A percentile compares a stretch with the other conserved stretches of the same genome.
Evolutionary conservation across 352 stramenopile genomes (phyloP).

Genomic region (Globisporangium cylindrosporum): DNA sequence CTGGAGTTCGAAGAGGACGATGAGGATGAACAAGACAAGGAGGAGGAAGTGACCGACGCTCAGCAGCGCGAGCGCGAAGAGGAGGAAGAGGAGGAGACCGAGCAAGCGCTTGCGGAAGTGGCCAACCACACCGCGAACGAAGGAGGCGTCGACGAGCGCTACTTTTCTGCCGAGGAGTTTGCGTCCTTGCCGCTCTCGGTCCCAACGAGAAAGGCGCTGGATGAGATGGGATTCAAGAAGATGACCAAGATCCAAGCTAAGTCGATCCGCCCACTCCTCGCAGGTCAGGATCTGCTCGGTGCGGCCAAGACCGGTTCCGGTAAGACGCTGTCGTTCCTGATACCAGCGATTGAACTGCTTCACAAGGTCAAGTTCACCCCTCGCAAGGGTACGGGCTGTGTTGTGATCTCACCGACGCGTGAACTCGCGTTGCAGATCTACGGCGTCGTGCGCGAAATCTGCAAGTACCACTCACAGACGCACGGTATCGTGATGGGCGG

Average conservation of each 20-base stretch:
- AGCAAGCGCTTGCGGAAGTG: constrained; percentile 52
- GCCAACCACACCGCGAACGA: constrained; percentile 31
- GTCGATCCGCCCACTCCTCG: constrained; percentile 94
- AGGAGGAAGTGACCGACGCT: constrained; percentile 17
- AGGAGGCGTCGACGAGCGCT: constrained; percentile 62
- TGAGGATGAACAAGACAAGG: constrained; percentile 30
- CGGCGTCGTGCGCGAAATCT: constrained; percentile 95
- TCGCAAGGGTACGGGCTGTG: constrained; percentile 95
- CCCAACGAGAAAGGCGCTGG: constrained; percentile 86
- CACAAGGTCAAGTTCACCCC: constrained; percentile 95
- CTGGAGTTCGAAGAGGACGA: constrained; percentile 27
- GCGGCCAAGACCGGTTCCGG: constrained; percentile 97
- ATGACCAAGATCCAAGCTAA: constrained; percentile 98
- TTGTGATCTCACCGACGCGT: constrained; percentile 97
- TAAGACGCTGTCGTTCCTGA: constrained; percentile 99
- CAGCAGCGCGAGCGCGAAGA: constrained; percentile 23
- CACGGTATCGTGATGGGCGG: constrained; percentile 98
- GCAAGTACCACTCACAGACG: constrained; percentile 94
- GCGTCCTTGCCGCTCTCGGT: constrained; percentile 90
- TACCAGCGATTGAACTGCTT: constrained; percentile 97
- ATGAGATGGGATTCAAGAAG: constrained; percentile 89
- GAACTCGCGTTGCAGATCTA: constrained; percentile 99
- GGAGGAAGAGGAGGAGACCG: constrained; percentile 54
- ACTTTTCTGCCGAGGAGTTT: constrained; percentile 90
- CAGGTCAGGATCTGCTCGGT: constrained; percentile 96